phyloP scores from a whole-genome alignment of 2,329 filamentous ascomycete genomes.

The Aspergillus sp. region DNA sequence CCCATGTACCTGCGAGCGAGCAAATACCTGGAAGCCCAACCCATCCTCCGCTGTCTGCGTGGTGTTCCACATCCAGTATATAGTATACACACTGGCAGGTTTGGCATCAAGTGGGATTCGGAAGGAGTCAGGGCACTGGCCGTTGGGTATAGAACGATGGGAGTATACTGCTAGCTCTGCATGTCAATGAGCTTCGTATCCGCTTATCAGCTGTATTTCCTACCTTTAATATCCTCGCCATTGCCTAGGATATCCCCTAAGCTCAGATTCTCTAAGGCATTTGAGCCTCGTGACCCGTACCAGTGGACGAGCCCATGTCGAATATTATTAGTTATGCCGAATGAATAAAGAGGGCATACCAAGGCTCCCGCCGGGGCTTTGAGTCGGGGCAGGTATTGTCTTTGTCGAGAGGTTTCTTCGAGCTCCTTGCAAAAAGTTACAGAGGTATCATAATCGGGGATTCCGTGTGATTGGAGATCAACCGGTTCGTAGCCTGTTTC shows the following conservation, averaged over 20 bases:
- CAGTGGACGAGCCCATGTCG: not conserved
- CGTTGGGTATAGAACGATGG: not conserved
- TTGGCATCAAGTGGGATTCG: not conserved
- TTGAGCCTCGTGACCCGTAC: not conserved
- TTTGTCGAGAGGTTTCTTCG: not conserved
- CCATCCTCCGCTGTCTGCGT: not conserved
- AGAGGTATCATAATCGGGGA: not conserved
- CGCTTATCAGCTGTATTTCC: not conserved
- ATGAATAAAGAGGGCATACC: not conserved
- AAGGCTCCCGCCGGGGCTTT: not conserved
- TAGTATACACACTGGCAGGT: not conserved
- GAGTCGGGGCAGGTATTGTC: not conserved
- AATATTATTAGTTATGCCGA: not conserved
- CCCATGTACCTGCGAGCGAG: not conserved
- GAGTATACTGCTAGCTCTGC: not conserved
- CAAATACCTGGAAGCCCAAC: not conserved
- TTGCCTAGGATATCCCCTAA: not conserved
- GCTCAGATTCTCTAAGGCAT: not conserved
- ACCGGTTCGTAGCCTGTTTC: not conserved
- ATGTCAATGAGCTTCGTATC: not conserved
- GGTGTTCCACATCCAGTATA: constrained; percentile 8
- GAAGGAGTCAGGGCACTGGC: not conserved
- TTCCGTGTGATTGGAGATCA: not conserved
- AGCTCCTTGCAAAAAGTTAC: not conserved
- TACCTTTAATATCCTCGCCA: not conserved